Evolutionary conservation across 768 basidiomycete genomes (phyloP).

Genomic region (Sarcodon sp.): DNA sequence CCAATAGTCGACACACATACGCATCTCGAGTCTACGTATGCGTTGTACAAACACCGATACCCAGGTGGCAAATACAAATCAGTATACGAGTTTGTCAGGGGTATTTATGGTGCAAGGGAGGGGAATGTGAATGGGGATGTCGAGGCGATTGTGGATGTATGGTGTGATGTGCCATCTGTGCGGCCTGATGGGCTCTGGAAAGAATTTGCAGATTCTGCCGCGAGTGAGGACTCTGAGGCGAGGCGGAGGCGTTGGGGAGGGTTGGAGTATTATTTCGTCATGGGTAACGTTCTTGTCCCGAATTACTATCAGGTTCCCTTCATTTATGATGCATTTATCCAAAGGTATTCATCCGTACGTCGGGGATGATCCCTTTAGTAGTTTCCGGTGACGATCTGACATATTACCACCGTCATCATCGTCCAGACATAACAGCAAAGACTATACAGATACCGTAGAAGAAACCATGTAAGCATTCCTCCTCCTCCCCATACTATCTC

Average conservation of each 20-base stretch:
- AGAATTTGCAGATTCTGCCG: slow-evolving; percentile 61
- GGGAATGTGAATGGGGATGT: slow-evolving; percentile 21
- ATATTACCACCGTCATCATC: background rate
- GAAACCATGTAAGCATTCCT: background rate
- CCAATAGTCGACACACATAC: slow-evolving; percentile 75
- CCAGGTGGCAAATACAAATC: slow-evolving; percentile 35
- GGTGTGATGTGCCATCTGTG: slow-evolving; percentile 70
- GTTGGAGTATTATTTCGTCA: slow-evolving; percentile 72
- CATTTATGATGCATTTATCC: background rate
- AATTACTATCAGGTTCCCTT: background rate
- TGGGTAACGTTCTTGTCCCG: slow-evolving; percentile 32
- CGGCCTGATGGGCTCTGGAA: slow-evolving; percentile 34
- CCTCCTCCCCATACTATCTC: background rate
- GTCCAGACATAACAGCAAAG: slow-evolving; percentile 54
- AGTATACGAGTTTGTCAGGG: slow-evolving; percentile 61
- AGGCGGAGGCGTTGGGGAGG: slow-evolving; percentile 46
- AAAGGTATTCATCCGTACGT: slow-evolving; percentile 66
- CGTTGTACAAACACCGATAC: slow-evolving; percentile 49
- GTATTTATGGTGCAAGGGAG: slow-evolving; percentile 35
- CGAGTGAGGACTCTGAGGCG: slow-evolving; percentile 32
- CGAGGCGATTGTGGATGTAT: slow-evolving; percentile 69
- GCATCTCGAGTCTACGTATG: slow-evolving; percentile 66
- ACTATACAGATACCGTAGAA: slow-evolving; percentile 2
- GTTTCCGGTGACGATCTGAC: background rate
- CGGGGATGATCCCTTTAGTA: background rate